Conservation (phyloP, 2,329 filamentous ascomycete genomes). For the Pseudocercospora fijiensis region DNA sequence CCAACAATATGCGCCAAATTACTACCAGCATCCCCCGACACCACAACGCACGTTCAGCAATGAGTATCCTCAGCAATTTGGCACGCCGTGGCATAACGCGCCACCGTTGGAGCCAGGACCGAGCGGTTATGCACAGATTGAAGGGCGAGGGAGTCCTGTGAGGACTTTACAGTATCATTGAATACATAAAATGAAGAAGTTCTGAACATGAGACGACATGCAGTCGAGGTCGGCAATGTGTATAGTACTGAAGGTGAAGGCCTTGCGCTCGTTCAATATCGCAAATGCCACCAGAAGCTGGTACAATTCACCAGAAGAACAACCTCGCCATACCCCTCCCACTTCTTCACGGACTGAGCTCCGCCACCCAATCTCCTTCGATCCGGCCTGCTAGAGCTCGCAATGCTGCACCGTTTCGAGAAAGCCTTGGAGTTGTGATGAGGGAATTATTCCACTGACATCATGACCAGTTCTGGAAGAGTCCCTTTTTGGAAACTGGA, state of each 20-base stretch:
- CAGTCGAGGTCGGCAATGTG: background rate
- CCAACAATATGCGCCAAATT: constrained; percentile 23
- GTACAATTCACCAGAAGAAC: background rate
- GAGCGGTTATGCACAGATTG: constrained; percentile 35
- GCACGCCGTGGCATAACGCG: constrained; percentile 35
- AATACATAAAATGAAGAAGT: constrained; percentile 4
- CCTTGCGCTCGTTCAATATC: background rate
- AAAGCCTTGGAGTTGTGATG: background rate
- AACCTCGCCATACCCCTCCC: background rate
- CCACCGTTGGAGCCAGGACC: constrained; percentile 36
- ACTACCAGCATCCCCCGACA: constrained; percentile 35
- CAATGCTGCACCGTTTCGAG: background rate
- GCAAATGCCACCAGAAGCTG: background rate
- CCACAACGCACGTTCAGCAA: constrained; percentile 38
- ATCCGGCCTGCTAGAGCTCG: background rate
- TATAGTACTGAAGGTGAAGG: background rate
- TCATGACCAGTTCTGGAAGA: background rate
- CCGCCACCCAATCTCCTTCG: background rate
- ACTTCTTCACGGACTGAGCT: background rate
- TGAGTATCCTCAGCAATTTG: constrained; percentile 28
- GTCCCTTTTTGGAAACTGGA: background rate
- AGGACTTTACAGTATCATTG: constrained; percentile 36
- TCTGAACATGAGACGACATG: background rate
- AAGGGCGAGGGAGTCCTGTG: constrained; percentile 37
- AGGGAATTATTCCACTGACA: background rate